Base-by-base conservation (phyloP, 2,329 filamentous ascomycete species). In the Truncatella angustata region DNA sequence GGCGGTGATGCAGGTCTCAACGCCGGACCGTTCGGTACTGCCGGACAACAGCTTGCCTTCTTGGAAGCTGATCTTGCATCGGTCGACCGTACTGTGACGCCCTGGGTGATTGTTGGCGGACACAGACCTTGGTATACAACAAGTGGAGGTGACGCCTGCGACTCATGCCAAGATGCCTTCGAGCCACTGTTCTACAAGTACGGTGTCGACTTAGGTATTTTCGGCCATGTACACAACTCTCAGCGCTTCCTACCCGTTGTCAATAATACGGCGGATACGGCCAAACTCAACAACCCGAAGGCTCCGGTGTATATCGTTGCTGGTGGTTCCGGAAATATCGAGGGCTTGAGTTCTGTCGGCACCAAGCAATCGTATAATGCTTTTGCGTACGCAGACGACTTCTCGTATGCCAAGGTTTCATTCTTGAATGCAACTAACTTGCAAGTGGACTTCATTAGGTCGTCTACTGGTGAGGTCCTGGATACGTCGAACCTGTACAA, bases 161-260 rank as follows among this genome's bases (percentile, higher is more conserved):
- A 35, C 11, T 60, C 73, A 0, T 83, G 80, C 67, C 75, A 78
- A 54, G 56, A 54, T 0, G 79, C 78, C 1, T 84, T 83, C 52
- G 80, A 84, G 66, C 65, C 67, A 0, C 61, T 82, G 3, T 63
- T 84, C 5, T 79, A 81, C 65, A 70, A 73, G 48, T 81, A 82
- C 61, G 79, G 79, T 24, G 80, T 84, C 18, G 81, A 84, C 56
- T 63, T 83, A 4, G 79, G 66, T 23, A 67, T 84, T 5, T 80
- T 82, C 56, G 81, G 80, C 2, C 80, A 84, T 59, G 77, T 81
- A 12, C 80, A 84, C 64, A 82, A 81, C 65, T 75, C 77, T 23
- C 79, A 84, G 66, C 74, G 81, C 1, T 79, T 81, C 57, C 54
- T 69, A 60, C 77, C 67, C 23, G 63, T 70, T 2, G 64, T 64